phyloP scores from a whole-genome alignment of 352 stramenopile species.

The Phytophthora chlamydospora region DNA sequence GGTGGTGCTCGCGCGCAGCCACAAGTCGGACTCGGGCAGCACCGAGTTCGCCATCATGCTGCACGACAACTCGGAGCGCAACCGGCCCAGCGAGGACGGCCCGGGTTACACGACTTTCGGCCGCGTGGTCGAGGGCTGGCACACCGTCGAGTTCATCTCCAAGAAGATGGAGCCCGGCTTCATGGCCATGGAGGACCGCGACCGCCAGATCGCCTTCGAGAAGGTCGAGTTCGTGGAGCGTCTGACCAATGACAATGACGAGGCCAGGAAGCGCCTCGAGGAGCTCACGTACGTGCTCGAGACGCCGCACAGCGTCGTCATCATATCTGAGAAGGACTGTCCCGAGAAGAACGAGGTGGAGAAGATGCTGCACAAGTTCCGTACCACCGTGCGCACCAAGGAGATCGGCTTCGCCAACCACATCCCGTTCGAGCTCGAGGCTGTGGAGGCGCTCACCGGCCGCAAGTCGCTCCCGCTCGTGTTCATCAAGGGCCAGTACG shows the following conservation, averaged over 20 bases:
- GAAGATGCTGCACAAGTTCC: constrained; percentile 73
- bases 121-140: constrained; percentile 78
- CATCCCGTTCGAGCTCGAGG: constrained; percentile 75
- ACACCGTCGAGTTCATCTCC: constrained; percentile 75
- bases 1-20: constrained; percentile 77
- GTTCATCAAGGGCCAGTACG: constrained; percentile 93
- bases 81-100: constrained; percentile 62
- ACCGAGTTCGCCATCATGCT: constrained; percentile 90
- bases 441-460: constrained; percentile 89
- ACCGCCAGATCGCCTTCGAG: constrained; percentile 72
- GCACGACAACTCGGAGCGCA: constrained; percentile 77
- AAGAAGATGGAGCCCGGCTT: constrained; percentile 77
- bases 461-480: constrained; percentile 95
- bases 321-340: constrained; percentile 95
- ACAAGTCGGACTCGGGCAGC: constrained; percentile 73
- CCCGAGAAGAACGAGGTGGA: constrained; percentile 92
- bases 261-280: constrained; percentile 67
- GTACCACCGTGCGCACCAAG: constrained; percentile 57
- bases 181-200: constrained; percentile 67
- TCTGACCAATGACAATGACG: constrained; percentile 61
- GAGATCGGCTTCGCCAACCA: constrained; percentile 62
- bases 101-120: constrained; percentile 85
- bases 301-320: constrained; percentile 88
- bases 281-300: constrained; percentile 77
- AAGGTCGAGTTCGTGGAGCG: constrained; percentile 71